Evolutionary conservation across 1,284 basidiomycete species (phyloP).

Genomic region (Boletellus deceptivus): DNA sequence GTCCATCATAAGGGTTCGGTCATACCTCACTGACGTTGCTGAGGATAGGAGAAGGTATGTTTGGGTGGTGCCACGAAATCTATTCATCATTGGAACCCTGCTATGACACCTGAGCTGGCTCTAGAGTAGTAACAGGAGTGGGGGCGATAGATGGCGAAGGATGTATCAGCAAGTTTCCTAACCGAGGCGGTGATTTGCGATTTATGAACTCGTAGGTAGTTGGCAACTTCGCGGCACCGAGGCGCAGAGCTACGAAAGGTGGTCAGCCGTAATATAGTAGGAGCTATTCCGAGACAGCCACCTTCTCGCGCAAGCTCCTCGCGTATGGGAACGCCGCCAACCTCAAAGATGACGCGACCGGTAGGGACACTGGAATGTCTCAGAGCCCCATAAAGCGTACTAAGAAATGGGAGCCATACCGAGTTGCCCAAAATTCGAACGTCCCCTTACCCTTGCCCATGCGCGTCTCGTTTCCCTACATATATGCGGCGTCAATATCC

Average conservation of each 20-base stretch:
- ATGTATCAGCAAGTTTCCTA: constrained; percentile 69
- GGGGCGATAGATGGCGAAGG: constrained; percentile 20
- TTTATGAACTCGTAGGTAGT: constrained; percentile 89
- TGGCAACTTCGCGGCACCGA: constrained; percentile 89
- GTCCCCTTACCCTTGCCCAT: constrained; percentile 99
- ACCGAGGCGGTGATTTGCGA: constrained; percentile 66
- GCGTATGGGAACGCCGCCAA: constrained; percentile 88
- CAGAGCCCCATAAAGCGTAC: not conserved
- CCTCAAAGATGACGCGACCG: constrained; percentile 94
- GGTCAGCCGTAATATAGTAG: constrained; percentile 1
- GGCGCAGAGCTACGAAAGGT: constrained; percentile 67
- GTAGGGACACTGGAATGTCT: constrained; percentile 66
- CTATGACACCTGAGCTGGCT: constrained; percentile 10
- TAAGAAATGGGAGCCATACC: constrained; percentile 47
- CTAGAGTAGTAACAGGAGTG: constrained; percentile 14
- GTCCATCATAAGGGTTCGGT: not conserved
- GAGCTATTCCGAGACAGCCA: constrained; percentile 28
- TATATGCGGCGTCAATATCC: constrained; percentile 6
- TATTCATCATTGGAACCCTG: constrained; percentile 4
- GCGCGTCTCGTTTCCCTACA: constrained; percentile 94
- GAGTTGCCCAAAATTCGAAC: constrained; percentile 96
- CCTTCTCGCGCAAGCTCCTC: constrained; percentile 93
- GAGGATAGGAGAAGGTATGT: not conserved
- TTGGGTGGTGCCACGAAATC: not conserved
- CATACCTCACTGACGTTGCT: no score